These are phyloP conservation scores for Eurotiales sp. DNA, from an alignment of 2,329 filamentous ascomycete species.

Conservation along the genomic window DNA sequence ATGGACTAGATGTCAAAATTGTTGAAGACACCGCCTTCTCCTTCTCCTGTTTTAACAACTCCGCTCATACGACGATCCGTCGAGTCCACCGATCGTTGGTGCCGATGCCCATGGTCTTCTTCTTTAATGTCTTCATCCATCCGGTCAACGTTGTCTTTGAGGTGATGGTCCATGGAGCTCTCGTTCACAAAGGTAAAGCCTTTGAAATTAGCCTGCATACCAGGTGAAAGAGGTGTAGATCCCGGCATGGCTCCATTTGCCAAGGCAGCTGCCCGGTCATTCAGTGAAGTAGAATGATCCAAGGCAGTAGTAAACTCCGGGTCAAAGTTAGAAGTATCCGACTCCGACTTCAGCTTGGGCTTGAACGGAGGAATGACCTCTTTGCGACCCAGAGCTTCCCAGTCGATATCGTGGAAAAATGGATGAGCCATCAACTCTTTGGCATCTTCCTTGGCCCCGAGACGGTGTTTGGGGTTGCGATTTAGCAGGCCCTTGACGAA, in stretches of 20 bases:
- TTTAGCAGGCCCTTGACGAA: slow-evolving; percentile 98
- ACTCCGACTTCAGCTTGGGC: slow-evolving; percentile 91
- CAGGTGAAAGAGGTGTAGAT: slow-evolving; percentile 88
- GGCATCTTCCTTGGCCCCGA: slow-evolving; percentile 86
- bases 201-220: slow-evolving; percentile 96
- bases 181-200: slow-evolving; percentile 99
- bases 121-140: slow-evolving; percentile 43
- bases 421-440: slow-evolving; percentile 90
- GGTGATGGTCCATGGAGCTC: slow-evolving; percentile 72
- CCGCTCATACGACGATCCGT: slow-evolving; percentile 43
- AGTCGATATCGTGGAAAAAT: slow-evolving; percentile 93
- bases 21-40: slow-evolving; percentile 40
- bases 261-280: slow-evolving; percentile 82
- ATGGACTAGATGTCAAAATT: slow-evolving; percentile 45
- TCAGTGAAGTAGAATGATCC: slow-evolving; percentile 80
- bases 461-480: slow-evolving; percentile 90
- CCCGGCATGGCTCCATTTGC: slow-evolving; percentile 77
- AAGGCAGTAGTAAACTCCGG: slow-evolving; percentile 96
- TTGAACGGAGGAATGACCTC: slow-evolving; percentile 95
- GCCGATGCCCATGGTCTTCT: slow-evolving; percentile 34
- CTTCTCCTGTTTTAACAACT: slow-evolving; percentile 37
- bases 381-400: slow-evolving; percentile 83
- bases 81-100: slow-evolving; percentile 28
- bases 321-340: slow-evolving; percentile 97
- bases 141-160: slow-evolving; percentile 34